phyloP scores from a whole-genome alignment of 805 yeast species.

The Isabelozyma heimii region DNA sequence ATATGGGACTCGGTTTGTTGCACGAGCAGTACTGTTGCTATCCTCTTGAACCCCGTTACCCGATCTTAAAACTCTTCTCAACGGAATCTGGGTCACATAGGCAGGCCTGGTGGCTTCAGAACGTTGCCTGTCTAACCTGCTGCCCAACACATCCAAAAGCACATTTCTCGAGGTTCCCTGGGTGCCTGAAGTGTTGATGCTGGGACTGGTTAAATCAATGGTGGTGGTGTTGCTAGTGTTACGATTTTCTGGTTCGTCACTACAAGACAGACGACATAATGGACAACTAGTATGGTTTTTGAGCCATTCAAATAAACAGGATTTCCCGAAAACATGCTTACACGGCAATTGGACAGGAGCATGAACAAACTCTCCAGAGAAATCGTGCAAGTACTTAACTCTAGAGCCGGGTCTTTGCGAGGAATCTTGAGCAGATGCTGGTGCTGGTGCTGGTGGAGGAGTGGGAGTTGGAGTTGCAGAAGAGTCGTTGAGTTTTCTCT shows the following conservation, averaged over 20 bases:
- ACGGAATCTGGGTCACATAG: background rate
- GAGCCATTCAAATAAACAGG: constrained; percentile 86
- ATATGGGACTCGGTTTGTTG: background rate
- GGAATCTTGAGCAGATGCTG: constrained; percentile 1
- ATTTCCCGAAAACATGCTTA: constrained; percentile 79
- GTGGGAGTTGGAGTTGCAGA: background rate
- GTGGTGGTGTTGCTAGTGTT: background rate
- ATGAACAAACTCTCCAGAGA: constrained; percentile 40
- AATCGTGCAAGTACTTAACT: constrained; percentile 15
- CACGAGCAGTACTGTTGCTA: background rate
- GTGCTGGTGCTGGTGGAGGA: background rate
- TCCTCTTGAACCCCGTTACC: constrained; percentile 6
- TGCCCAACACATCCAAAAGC: background rate
- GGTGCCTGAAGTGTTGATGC: background rate
- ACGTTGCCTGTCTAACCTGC: background rate
- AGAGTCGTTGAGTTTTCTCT: constrained; percentile 15
- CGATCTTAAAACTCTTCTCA: constrained; percentile 9
- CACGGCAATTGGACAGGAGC: constrained; percentile 77
- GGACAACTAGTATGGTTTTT: constrained; percentile 77
- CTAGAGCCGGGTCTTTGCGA: constrained; percentile 2
- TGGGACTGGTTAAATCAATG: background rate
- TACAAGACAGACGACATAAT: constrained; percentile 64
- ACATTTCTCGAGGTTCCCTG: background rate
- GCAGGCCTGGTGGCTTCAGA: background rate
- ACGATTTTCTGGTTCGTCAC: constrained; percentile 12